These are phyloP conservation scores for Verticillium dahliae DNA, from an alignment of 2,329 filamentous ascomycete species.

Conservation along the genomic window DNA sequence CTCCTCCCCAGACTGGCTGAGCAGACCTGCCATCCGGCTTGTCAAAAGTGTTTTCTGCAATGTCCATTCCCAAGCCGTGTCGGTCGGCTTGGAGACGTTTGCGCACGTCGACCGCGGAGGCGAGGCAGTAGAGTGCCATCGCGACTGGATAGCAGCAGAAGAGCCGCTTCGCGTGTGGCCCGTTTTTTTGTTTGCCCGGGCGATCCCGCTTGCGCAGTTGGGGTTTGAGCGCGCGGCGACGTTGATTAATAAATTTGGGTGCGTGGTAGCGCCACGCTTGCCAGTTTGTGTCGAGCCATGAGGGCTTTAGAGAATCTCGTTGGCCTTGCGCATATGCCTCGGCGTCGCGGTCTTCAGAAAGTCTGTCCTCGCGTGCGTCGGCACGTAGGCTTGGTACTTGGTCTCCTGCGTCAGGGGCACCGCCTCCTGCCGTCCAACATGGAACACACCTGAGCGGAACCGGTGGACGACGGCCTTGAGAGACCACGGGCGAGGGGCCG, in stretches of 20 bases:
- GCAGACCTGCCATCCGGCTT: background rate
- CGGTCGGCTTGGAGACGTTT: too few relatives aligned
- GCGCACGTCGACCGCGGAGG: background rate
- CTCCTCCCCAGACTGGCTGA: background rate
- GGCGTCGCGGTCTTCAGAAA: conserved; percentile 36
- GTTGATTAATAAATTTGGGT: background rate
- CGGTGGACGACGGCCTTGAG: background rate
- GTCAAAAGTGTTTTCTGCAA: background rate
- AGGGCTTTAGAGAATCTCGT: conserved; percentile 13
- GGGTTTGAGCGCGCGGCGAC: background rate
- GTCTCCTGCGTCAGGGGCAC: background rate
- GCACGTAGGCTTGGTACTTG: conserved; percentile 13
- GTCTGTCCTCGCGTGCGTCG: conserved; percentile 32
- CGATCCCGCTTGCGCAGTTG: too few relatives aligned
- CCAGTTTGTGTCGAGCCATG: background rate
- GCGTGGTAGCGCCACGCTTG: background rate
- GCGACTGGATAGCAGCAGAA: background rate
- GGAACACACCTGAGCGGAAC: background rate
- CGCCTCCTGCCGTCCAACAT: background rate
- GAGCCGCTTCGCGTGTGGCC: background rate
- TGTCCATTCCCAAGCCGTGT: too few relatives aligned
- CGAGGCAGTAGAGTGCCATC: too few relatives aligned
- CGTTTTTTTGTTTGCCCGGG: background rate
- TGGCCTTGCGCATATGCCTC: conserved; percentile 27
- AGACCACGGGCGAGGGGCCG: background rate